Base-by-base conservation (phyloP, 176 grass and related monocot species). In the Musa schizocarpa region DNA sequence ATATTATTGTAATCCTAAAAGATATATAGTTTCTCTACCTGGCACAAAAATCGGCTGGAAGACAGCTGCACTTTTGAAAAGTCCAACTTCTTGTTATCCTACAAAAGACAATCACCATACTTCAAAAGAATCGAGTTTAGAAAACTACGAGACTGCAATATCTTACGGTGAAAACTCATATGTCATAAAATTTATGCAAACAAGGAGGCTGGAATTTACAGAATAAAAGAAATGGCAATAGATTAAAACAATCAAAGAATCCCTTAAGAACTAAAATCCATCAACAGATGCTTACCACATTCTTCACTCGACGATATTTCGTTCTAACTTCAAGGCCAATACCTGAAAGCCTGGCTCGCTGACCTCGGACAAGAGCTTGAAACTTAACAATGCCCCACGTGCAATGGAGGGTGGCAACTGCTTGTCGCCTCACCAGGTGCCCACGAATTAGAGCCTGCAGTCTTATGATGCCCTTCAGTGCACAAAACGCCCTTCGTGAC, bases 361-460 rank as follows among this genome's bases (percentile, higher is more conserved):
- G 83, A 27, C 94, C 88, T 80, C 94, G 87, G 53, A 82, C 51
- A 6, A 91, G 29, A 50, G 88, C 88, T 89, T 98, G 94, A 23
- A 93, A 86, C 82, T 90, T 93, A 21, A 98, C 80, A 27, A 98
- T 84, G 74, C 85, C 80, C 75, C 87, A 81, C 86, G 86, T 91
- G 55, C 83, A 75, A 71, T 43, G 85, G 54, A 98, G 88, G 21
- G 88, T 93, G 73, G 90, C 83, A 88, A 87, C 75, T 80, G 94
- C 94, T 77, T 98, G 94, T 79, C 90, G 90, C 79, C 90, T 86
- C 76, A 98, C 94, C 63, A 97, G 82, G 85, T 93, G 87, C 11
- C 90, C 93, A 13, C 90, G 93, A 52, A 97, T 81, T 77, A 93
- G 49, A 0, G 90, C 93, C 65, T 97, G 93, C 50, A 97, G 84